A percentile compares a stretch with the other conserved stretches of the same genome.
Conservation (phyloP, 2,329 filamentous ascomycete species). For the Chrysoporthe deuterocubensis region DNA sequence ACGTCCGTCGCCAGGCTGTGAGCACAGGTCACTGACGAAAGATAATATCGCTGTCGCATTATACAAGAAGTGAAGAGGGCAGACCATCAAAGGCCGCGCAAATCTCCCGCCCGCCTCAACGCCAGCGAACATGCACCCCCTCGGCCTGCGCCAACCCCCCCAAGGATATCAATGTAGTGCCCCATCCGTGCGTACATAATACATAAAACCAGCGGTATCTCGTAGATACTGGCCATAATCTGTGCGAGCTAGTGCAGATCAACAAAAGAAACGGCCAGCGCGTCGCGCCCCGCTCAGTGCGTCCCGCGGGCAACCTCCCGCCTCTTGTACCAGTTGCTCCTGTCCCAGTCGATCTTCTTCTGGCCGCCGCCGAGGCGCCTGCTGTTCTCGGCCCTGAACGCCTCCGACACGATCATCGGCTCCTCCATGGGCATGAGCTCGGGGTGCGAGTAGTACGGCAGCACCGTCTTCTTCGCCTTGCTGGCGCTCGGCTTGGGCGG, state of each 20-base stretch:
- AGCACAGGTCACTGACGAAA: neutral
- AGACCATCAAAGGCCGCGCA: neutral
- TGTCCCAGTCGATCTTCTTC: conserved; percentile 23
- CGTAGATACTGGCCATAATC: neutral
- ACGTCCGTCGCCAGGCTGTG: neutral
- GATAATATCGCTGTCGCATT: neutral
- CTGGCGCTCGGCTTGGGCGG: conserved; percentile 10
- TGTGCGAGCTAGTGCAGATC: too few relatives aligned
- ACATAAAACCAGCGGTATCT: conserved; percentile 1
- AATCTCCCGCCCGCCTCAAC: neutral
- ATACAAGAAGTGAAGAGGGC: neutral
- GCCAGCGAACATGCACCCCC: neutral
- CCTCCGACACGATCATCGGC: conserved; percentile 43
- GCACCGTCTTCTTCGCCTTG: conserved; percentile 32
- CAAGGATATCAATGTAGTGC: conserved; percentile 1
- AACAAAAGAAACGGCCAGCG: neutral
- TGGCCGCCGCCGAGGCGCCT: conserved; percentile 19
- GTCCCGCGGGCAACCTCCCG: neutral
- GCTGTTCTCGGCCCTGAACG: conserved; percentile 35
- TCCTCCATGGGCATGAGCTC: conserved; percentile 45
- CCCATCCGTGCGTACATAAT: neutral
- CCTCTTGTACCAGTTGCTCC: conserved; percentile 8
- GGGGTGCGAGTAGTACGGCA: conserved; percentile 44
- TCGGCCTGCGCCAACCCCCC: neutral
- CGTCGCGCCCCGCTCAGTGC: conserved; percentile 7